A percentile compares a stretch with the other conserved stretches of the same genome.
Evolutionary conservation across 345 rosid species (phyloP).

Genomic region (Ailanthus altissimus): DNA sequence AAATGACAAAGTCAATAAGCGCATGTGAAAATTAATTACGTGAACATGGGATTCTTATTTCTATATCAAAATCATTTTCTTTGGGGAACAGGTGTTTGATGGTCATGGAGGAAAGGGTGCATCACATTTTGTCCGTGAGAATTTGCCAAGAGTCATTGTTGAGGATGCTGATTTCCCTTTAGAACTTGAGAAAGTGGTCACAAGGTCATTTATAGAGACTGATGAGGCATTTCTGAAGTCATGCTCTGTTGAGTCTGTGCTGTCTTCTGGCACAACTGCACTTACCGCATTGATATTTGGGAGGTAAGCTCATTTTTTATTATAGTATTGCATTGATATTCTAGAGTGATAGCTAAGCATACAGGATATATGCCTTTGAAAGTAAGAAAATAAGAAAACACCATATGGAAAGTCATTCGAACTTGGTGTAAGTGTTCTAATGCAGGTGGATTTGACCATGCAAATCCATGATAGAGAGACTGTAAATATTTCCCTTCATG

Average conservation of each 20-base stretch:
- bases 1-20: background rate
- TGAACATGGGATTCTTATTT: background rate
- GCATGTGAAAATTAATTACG: background rate
- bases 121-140: conserved; percentile 68
- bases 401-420: background rate
- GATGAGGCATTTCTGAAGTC: conserved; percentile 68
- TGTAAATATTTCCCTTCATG: background rate
- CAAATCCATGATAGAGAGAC: background rate
- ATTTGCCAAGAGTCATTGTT: conserved; percentile 74
- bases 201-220: conserved; percentile 68
- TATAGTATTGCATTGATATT: background rate
- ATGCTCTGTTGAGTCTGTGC: conserved; percentile 47
- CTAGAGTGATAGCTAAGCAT: background rate
- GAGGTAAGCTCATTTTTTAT: conserved; percentile 40
- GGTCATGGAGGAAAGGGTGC: conserved; percentile 90
- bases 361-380: background rate
- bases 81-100: conserved; percentile 65
- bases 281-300: conserved; percentile 85
- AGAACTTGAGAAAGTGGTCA: conserved; percentile 64
- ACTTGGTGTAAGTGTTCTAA: background rate
- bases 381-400: background rate
- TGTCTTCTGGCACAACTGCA: conserved; percentile 85
- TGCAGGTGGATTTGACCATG: background rate
- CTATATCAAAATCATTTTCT: conserved; percentile 1
- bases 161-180: conserved; percentile 75